Conservation (phyloP, 352 stramenopile species). For the Globisporangium nagaii region DNA sequence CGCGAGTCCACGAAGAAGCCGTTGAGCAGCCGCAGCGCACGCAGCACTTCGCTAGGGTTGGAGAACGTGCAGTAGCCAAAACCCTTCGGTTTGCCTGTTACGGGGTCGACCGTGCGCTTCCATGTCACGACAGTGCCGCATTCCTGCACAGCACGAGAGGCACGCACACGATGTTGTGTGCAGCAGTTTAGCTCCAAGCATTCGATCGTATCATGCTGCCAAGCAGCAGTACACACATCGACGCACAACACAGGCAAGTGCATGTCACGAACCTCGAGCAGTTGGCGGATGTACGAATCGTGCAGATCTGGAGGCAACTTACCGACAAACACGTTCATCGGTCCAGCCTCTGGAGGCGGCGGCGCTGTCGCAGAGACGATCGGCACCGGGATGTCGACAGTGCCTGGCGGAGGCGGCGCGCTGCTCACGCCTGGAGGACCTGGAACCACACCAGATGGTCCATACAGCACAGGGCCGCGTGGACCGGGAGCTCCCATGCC, state of each 20-base stretch:
- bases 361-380: too few relatives aligned
- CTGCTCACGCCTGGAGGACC: not conserved
- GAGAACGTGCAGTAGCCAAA: constrained; percentile 48
- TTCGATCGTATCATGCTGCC: not conserved
- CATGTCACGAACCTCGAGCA: constrained; percentile 27
- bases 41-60: constrained; percentile 25
- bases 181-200: not conserved
- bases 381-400: constrained; percentile 5
- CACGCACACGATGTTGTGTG: not conserved
- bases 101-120: constrained; percentile 39
- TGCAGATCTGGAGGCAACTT: constrained; percentile 47
- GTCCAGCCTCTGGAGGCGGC: constrained; percentile 17
- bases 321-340: constrained; percentile 44
- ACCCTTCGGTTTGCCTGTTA: constrained; percentile 31
- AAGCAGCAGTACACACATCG: not conserved
- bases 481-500: not conserved
- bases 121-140: constrained; percentile 37
- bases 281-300: constrained; percentile 43
- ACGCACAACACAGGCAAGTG: not conserved
- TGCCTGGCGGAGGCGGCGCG: constrained; percentile 9
- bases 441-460: not conserved
- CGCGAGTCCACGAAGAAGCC: constrained; percentile 36
- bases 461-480: not conserved
- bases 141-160: constrained; percentile 13
- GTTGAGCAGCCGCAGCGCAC: constrained; percentile 39